A percentile compares a stretch with the other conserved stretches of the same genome.
phyloP scores from a whole-genome alignment of 2,329 filamentous ascomycete genomes.

The Hirsutella thompsonii region DNA sequence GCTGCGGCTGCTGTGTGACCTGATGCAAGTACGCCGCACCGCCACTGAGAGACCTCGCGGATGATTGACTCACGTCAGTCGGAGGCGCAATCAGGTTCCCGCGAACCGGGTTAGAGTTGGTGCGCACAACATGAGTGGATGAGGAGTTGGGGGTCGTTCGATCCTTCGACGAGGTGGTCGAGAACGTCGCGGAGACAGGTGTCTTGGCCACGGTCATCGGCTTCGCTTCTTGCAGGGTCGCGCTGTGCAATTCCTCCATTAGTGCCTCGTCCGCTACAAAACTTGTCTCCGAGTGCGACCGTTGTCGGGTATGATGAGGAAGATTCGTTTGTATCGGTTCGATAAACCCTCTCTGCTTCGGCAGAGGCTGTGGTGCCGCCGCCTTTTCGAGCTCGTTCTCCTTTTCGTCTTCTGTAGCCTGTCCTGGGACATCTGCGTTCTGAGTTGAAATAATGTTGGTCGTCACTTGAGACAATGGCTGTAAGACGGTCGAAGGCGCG shows the following conservation, averaged over 20 bases:
- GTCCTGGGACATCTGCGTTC: too few relatives aligned
- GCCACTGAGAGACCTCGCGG: conserved; percentile 41
- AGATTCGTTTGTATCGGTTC: conserved; percentile 45
- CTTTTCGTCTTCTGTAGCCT: conserved; percentile 2
- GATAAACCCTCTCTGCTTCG: conserved; percentile 23
- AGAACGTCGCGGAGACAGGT: conserved; percentile 57
- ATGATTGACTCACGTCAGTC: conserved; percentile 30
- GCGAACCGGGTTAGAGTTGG: conserved; percentile 33
- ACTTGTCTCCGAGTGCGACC: conserved; percentile 27
- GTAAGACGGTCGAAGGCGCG: too few relatives aligned
- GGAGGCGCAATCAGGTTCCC: conserved; percentile 31
- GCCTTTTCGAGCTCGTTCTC: conserved; percentile 13
- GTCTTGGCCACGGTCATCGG: conserved; percentile 69
- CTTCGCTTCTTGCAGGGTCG: conserved; percentile 72
- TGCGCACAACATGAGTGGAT: conserved; percentile 24
- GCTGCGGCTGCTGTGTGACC: conserved; percentile 40
- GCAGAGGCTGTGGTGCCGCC: conserved; percentile 13
- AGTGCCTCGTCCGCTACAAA: conserved; percentile 64
- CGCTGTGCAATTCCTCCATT: conserved; percentile 74
- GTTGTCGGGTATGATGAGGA: conserved; percentile 12
- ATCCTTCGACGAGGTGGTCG: conserved; percentile 12
- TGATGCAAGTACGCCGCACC: conserved; percentile 43
- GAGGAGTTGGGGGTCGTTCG: conserved; percentile 2
- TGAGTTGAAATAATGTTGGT: too few relatives aligned
- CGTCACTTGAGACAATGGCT: too few relatives aligned